These are phyloP conservation scores for Cardamine occulta DNA, from an alignment of 345 rosid genomes.

Conservation along the genomic window DNA sequence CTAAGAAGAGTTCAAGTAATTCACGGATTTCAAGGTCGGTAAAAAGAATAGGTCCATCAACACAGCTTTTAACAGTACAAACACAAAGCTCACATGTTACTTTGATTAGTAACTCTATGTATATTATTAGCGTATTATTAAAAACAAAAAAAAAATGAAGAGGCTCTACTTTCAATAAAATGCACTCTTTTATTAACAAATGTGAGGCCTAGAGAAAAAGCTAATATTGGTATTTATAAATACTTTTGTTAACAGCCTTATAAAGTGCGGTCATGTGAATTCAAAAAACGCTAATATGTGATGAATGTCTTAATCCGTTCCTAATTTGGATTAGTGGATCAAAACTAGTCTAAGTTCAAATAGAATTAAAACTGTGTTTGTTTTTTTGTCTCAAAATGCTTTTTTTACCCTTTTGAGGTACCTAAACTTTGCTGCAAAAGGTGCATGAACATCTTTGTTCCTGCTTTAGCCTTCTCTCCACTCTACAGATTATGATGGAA, in stretches of 20 bases:
- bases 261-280: conserved; percentile 28
- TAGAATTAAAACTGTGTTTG: background rate
- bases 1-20: background rate
- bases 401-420: conserved; percentile 43
- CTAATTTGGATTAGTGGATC: conserved; percentile 30
- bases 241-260: conserved; percentile 33
- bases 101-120: conserved; percentile 40
- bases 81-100: conserved; percentile 38
- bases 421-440: conserved; percentile 47
- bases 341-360: conserved; percentile 21
- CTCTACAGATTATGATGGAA: conserved; percentile 42
- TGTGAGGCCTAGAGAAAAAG: conserved; percentile 29
- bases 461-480: conserved; percentile 40
- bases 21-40: conserved; percentile 35
- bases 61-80: conserved; percentile 43
- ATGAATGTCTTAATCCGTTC: conserved; percentile 36
- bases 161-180: conserved; percentile 40
- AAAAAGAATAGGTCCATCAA: conserved; percentile 35
- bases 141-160: background rate
- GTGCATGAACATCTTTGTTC: conserved; percentile 40
- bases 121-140: conserved; percentile 42
- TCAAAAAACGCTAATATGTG: background rate
- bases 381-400: conserved; percentile 6
- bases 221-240: conserved; percentile 11
- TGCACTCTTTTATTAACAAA: conserved; percentile 25